Evolutionary conservation across 345 rosid species (phyloP), one percentile per base, ranked within the genome.

Genomic region (Excoecaria agallocha): DNA sequence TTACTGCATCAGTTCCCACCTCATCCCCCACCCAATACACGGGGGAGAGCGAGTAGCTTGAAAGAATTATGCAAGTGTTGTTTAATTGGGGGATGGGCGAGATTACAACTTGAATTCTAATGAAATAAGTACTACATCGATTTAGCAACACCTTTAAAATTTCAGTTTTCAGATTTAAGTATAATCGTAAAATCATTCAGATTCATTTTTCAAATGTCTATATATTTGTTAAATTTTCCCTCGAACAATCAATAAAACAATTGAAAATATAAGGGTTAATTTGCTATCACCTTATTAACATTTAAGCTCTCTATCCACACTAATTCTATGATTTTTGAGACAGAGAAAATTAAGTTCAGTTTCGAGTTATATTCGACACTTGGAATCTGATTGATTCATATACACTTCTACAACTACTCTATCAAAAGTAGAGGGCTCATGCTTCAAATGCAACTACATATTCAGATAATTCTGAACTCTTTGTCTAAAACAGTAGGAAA

Each of bases 71-170:
- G 66, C 16, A 37, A 51, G 17, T 17, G 12, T 52, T 24, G 41
- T 22, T 50, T 50, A 9, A 59, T 8, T 25, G 17, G 3, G 10
- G 1, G 50, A 30, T 30, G 30, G 30, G 30, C 30, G 17, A 12
- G n/a, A 52, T 38, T 15, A 49, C 46, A 73, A 55, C 56, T 41
- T 43, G 12, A n/a, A 51, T 73, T 52, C 50, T 38, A 69, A 72
- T 1, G 6, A 1, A 41, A 24, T 43, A 4, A 39, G 58, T 55
- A 39, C 30, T 13, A 16, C 30, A 25, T 61, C 35, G 19, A 35
- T n/a, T 25, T 48, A 72, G 6, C 68, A 72, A 8, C 13, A 37
- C 17, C 13, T n/a, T 52, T 54, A 19, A 22, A 43, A 6, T 35
- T 62, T 15, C 25, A 30, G 54, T 57, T 57, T 52, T 12, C 24